Conservation (phyloP, 352 stramenopile genomes). For the Blastocystis hominis region DNA sequence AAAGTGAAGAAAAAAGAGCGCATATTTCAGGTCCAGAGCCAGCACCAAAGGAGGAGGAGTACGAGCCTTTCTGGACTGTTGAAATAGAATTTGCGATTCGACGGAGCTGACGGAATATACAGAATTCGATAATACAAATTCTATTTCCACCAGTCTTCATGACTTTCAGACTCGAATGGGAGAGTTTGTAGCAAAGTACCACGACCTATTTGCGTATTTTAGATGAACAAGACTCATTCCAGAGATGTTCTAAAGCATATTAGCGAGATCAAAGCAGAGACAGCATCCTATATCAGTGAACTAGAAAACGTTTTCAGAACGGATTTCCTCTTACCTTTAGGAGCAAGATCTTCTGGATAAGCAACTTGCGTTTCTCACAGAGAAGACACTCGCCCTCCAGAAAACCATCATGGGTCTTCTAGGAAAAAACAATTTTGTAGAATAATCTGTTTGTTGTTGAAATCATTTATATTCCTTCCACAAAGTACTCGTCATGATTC, state of each 20-base stretch:
- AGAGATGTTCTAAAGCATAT: background rate
- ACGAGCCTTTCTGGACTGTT: background rate
- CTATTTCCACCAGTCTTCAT: background rate
- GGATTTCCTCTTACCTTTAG: background rate
- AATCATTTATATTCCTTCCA: background rate
- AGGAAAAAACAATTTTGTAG: background rate
- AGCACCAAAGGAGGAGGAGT: background rate
- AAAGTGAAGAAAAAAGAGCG: background rate
- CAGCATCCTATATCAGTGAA: background rate
- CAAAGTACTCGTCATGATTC: background rate
- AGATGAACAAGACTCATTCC: background rate
- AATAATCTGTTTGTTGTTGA: background rate
- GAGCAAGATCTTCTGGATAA: background rate
- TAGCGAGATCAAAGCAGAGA: background rate
- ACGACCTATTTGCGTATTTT: background rate
- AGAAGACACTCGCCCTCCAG: slow-evolving; percentile 1
- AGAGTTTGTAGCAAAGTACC: background rate
- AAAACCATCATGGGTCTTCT: background rate
- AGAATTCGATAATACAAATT: background rate
- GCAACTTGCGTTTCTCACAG: slow-evolving; percentile 25
- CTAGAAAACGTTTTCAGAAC: background rate
- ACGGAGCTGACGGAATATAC: background rate
- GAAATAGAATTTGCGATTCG: background rate
- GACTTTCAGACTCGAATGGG: background rate
- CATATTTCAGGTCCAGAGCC: background rate